phyloP scores from a whole-genome alignment of 176 grass and related monocot species.

The Oryza meyeriana region DNA sequence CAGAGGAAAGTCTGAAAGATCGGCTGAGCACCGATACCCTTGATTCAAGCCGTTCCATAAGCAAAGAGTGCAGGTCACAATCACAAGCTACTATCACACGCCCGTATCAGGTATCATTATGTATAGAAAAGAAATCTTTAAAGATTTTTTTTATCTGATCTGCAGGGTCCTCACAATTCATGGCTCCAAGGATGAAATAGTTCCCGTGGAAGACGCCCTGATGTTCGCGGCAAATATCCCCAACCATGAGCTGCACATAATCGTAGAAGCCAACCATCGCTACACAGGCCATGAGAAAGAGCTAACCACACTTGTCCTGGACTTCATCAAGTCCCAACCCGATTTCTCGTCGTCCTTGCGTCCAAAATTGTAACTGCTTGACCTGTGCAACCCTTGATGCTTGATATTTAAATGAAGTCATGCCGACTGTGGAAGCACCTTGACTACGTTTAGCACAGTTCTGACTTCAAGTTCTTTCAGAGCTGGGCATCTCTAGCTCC shows the following conservation, averaged over 20 bases:
- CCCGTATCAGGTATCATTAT: not conserved
- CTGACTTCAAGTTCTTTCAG: not conserved
- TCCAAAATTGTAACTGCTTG: conserved; percentile 45
- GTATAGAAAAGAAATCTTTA: not conserved
- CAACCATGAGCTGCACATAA: conserved; percentile 62
- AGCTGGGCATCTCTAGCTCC: not conserved
- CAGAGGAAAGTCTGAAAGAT: conserved; percentile 62
- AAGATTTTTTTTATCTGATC: not conserved
- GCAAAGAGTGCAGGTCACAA: conserved; percentile 69
- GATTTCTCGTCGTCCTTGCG: conserved; percentile 5
- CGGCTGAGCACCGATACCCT: conserved; percentile 74
- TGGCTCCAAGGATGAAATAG: conserved; percentile 67
- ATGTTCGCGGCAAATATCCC: conserved; percentile 73
- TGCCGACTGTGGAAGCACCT: not conserved
- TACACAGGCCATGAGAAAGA: conserved; percentile 56
- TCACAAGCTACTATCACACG: conserved; percentile 35
- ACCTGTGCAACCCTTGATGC: not conserved
- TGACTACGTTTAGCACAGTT: not conserved
- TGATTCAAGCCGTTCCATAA: conserved; percentile 54
- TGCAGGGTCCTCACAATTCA: conserved; percentile 78
- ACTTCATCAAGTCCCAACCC: conserved; percentile 43
- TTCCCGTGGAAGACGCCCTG: conserved; percentile 56
- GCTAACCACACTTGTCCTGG: conserved; percentile 44
- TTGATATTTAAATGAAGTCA: not conserved
- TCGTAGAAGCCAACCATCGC: conserved; percentile 67